Evolutionary conservation across 106 monocot genomes (phyloP).

Genomic region (Apostasia ramifera): DNA sequence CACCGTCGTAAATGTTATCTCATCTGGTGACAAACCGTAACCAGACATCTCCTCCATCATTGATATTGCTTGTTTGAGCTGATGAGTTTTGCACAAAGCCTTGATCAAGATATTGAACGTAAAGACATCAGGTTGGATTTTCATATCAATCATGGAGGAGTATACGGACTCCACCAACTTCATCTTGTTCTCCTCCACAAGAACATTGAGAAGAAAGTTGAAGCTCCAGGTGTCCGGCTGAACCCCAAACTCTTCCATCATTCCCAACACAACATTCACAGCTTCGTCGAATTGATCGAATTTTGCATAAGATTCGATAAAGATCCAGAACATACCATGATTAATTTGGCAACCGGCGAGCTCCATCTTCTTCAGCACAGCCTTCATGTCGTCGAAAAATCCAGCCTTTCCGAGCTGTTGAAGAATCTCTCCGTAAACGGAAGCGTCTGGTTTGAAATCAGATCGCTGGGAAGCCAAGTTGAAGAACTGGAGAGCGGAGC

Average conservation of each 20-base stretch:
- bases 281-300: constrained; percentile 54
- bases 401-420: constrained; percentile 59
- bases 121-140: constrained; percentile 55
- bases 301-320: constrained; percentile 43
- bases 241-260: constrained; percentile 55
- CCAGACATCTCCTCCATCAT: constrained; percentile 83
- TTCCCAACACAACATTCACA: constrained; percentile 36
- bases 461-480: constrained; percentile 32
- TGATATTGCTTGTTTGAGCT: constrained; percentile 48
- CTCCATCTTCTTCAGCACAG: constrained; percentile 43
- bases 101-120: constrained; percentile 92
- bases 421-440: constrained; percentile 56
- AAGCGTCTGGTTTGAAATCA: constrained; percentile 25
- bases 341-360: constrained; percentile 36
- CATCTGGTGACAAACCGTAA: constrained; percentile 52
- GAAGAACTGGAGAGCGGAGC: constrained; percentile 38
- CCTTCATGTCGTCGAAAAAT: constrained; percentile 48
- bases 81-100: constrained; percentile 76
- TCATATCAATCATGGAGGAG: constrained; percentile 44
- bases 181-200: constrained; percentile 63
- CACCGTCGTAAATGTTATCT: constrained; percentile 82
- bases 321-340: constrained; percentile 37
- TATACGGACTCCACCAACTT: constrained; percentile 78
- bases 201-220: constrained; percentile 67
- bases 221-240: constrained; percentile 35